Evolutionary conservation across 2,329 filamentous ascomycete genomes (phyloP).

Genomic region (Fusarium proliferatum): DNA sequence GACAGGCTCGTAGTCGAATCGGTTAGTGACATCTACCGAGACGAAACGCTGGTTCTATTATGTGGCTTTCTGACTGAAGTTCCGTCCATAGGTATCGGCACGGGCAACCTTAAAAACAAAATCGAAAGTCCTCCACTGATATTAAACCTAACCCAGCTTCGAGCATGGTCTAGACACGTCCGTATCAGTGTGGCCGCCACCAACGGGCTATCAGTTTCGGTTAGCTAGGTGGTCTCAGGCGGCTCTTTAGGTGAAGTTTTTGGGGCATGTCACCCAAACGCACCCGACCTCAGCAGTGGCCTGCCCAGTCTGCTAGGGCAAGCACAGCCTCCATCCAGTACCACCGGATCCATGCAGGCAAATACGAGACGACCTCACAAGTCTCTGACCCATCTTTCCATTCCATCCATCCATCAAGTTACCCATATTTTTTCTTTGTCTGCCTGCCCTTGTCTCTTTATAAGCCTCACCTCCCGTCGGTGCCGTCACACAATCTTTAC

Average conservation of each 20-base stretch:
- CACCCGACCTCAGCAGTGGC: neutral
- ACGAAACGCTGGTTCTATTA: constrained; percentile 13
- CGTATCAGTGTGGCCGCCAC: neutral
- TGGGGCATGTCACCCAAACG: neutral
- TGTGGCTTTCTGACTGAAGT: constrained; percentile 4
- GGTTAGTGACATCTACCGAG: constrained; percentile 1
- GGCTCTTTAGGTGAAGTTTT: constrained; percentile 4
- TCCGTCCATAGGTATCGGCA: neutral
- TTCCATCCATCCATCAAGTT: constrained; percentile 6
- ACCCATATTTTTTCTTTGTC: constrained; percentile 17
- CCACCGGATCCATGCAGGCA: constrained; percentile 10
- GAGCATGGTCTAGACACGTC: constrained; percentile 8
- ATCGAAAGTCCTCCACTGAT: neutral
- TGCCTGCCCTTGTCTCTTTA: constrained; percentile 34
- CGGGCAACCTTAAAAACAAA: constrained; percentile 13
- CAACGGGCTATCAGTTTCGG: constrained; percentile 12
- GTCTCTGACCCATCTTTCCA: constrained; percentile 21
- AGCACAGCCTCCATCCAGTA: constrained; percentile 13
- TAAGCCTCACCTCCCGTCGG: constrained; percentile 21
- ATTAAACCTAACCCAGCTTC: constrained; percentile 13
- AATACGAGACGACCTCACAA: constrained; percentile 30
- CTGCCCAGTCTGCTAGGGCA: neutral
- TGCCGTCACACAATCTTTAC: constrained; percentile 13
- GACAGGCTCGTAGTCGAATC: constrained; percentile 10
- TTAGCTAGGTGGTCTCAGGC: constrained; percentile 6